phyloP scores from a whole-genome alignment of 2,329 filamentous ascomycete genomes.

The Plectosphaerella plurivora region DNA sequence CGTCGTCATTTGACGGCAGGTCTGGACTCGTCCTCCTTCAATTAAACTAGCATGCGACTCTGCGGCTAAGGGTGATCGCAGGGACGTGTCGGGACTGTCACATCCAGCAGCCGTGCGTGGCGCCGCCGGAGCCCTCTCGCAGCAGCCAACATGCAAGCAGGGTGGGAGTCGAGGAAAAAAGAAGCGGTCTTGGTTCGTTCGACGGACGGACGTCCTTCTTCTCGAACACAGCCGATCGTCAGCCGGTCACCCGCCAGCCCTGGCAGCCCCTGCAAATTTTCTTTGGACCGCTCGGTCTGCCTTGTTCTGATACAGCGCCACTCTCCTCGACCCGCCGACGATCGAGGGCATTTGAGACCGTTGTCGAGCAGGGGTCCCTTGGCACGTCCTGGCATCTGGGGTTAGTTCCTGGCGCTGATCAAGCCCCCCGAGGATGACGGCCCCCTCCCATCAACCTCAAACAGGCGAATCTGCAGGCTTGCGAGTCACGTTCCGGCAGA shows the following conservation, averaged over 20 bases:
- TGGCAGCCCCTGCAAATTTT: too few relatives aligned
- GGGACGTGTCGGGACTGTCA: neutral
- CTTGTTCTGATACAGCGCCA: neutral
- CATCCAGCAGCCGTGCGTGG: neutral
- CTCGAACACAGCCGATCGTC: too few relatives aligned
- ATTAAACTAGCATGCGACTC: neutral
- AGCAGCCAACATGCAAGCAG: neutral
- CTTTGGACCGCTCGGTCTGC: neutral
- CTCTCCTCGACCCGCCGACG: neutral
- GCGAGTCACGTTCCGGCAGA: conserved; percentile 15
- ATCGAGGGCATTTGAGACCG: neutral
- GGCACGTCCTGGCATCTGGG: neutral
- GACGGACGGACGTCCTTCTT: too few relatives aligned
- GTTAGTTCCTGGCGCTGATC: conserved; percentile 33
- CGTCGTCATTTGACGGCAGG: neutral
- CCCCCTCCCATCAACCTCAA: conserved; percentile 49
- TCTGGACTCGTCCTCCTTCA: neutral
- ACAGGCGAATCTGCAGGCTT: conserved; percentile 23
- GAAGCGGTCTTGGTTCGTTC: too few relatives aligned
- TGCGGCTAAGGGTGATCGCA: neutral
- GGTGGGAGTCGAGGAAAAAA: neutral
- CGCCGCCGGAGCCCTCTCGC: neutral
- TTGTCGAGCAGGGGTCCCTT: neutral
- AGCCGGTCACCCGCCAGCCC: too few relatives aligned
- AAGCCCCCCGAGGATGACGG: conserved; percentile 33